Base-by-base conservation (phyloP, 148 eudicot species). In the Vaccinium macrocarpon region DNA sequence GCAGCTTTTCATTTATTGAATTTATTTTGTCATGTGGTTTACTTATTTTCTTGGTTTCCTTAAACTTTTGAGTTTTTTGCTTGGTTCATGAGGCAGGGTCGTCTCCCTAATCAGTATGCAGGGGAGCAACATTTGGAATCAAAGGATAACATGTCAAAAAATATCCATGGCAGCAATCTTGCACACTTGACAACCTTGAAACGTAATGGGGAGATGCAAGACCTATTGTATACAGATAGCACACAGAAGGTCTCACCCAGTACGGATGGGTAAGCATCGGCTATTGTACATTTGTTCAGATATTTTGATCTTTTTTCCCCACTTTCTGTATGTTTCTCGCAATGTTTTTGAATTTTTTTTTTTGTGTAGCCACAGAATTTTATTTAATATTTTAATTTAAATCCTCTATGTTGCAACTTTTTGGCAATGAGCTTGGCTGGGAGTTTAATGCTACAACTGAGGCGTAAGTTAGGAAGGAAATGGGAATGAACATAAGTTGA, bases 81-180 rank as follows among this genome's bases (percentile, higher is more conserved):
- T 62, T 46, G 59, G 1, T 80, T 53, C 74, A 9, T 68, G 79
- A 84, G 86, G 84, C 91, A 95, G 98, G 91, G 85, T 79, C 80
- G 92, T 83, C 70, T 73, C 76, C 78, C 91, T 59, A 83, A 85
- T 81, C 78, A 56, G 49, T 72, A 80, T 85, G 74, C 71, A 78
- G 83, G 85, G 86, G 91, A 86, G 84, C 86, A 79, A 21, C 83
- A 77, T 42, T 2, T 72, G 56, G 90, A 80, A 56, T 76, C 87
- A 83, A n/a, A 77, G 29, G 76, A 82, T 86, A 85, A 82, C 50
- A 48, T 76, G 73, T 25, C 88, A 76, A 88, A 80, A 82, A 83
- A 88, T 85, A 85, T 55, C 83, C 89, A 49, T 53, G 91, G 87
- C 23, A 86, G 84, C 71, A 75, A 89, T 78, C 72, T 49, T 86